A percentile compares a stretch with the other conserved stretches of the same genome.
Evolutionary conservation across 1,284 basidiomycete species (phyloP).

Genomic region (Rhodotorula sp.): DNA sequence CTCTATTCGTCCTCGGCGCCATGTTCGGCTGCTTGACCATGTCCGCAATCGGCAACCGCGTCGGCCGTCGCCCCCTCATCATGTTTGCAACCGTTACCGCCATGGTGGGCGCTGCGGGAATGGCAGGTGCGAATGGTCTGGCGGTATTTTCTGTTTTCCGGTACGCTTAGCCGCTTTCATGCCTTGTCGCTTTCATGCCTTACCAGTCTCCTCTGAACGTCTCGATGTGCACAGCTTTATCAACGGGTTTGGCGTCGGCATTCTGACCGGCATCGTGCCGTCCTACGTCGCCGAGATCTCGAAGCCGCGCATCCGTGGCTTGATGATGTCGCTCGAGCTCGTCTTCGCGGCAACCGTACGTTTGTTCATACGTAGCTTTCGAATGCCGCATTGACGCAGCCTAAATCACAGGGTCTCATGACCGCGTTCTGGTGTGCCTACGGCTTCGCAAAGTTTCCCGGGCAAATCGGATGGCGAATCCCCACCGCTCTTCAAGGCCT

Average conservation of each 20-base stretch:
- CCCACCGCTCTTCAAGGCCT: slow-evolving; percentile 29
- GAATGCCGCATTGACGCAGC: too few species aligned
- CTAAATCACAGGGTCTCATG: slow-evolving; percentile 28
- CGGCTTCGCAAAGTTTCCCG: slow-evolving; percentile 12
- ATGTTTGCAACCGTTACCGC: slow-evolving; percentile 26
- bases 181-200: slow-evolving; percentile 9
- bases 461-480: slow-evolving; percentile 27
- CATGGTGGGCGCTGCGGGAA: slow-evolving; percentile 37
- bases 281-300: slow-evolving; percentile 42
- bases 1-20: slow-evolving; percentile 39
- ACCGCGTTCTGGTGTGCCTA: slow-evolving; percentile 36
- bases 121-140: slow-evolving; percentile 38
- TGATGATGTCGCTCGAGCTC: slow-evolving; percentile 39
- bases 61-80: slow-evolving; percentile 37
- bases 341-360: slow-evolving; percentile 31
- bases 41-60: slow-evolving; percentile 35
- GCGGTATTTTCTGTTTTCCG: slow-evolving; percentile 37
- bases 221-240: slow-evolving; percentile 5
- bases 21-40: slow-evolving; percentile 37
- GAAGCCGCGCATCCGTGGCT: slow-evolving; percentile 36
- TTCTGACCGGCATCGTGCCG: slow-evolving; percentile 39
- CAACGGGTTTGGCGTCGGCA: slow-evolving; percentile 41
- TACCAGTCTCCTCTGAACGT: slow-evolving; percentile 20
- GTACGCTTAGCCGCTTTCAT: background rate
- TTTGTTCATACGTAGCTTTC: background rate